phyloP scores from a whole-genome alignment of 495 filamentous ascomycete species.

The Penicillium antarcticum region DNA sequence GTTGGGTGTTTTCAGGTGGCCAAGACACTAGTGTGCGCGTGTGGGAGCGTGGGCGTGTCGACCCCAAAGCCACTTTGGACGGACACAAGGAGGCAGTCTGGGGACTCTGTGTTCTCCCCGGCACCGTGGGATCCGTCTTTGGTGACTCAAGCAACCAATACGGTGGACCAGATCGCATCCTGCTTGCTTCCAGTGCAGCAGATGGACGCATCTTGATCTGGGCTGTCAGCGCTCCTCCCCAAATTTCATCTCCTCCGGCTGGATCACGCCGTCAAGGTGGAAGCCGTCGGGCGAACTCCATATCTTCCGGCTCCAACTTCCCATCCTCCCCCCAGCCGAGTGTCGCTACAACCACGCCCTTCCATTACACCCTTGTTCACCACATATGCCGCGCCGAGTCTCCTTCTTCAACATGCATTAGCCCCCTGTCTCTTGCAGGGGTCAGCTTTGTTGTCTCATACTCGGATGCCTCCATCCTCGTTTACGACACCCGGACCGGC shows the following conservation, averaged over 20 bases:
- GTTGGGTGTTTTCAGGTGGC: conserved; percentile 97
- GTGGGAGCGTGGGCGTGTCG: conserved; percentile 91
- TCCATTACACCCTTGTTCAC: conserved; percentile 72
- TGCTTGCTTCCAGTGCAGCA: conserved; percentile 87
- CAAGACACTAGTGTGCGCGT: conserved; percentile 90
- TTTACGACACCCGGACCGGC: conserved; percentile 87
- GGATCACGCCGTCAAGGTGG: conserved; percentile 67
- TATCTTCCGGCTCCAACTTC: conserved; percentile 86
- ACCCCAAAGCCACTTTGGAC: conserved; percentile 91
- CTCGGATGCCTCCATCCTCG: conserved; percentile 80
- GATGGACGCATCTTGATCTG: conserved; percentile 92
- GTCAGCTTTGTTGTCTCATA: conserved; percentile 93
- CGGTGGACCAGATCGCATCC: conserved; percentile 75
- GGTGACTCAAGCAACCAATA: conserved; percentile 63
- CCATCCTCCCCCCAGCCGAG: conserved; percentile 87
- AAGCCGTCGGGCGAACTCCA: conserved; percentile 80
- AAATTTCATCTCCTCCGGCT: conserved; percentile 73
- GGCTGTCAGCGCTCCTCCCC: conserved; percentile 90
- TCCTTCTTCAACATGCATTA: conserved; percentile 87
- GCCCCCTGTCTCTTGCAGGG: conserved; percentile 77
- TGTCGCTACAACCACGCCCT: conserved; percentile 64
- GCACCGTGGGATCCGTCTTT: conserved; percentile 72
- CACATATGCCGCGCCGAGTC: conserved; percentile 70
- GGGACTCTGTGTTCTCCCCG: conserved; percentile 91
- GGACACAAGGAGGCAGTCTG: conserved; percentile 95